A percentile compares a stretch with the other conserved stretches of the same genome.
Evolutionary conservation across 805 yeast genomes (phyloP).

Genomic region (Cyberlindnera petersonii): DNA sequence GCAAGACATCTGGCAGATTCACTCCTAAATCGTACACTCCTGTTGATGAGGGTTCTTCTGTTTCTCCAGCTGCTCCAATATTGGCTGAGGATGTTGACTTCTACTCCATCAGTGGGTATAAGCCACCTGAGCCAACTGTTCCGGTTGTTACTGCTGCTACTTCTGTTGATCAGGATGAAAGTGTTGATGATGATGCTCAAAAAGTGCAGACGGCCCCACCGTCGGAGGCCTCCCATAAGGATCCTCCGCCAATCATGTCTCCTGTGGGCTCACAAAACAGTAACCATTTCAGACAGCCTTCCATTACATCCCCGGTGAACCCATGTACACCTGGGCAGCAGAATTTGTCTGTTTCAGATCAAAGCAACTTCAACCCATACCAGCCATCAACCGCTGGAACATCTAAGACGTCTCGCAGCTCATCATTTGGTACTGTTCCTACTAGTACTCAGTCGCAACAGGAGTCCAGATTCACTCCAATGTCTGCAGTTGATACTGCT

Average conservation of each 20-base stretch:
- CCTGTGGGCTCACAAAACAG: too few species aligned
- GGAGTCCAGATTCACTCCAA: conserved; percentile 17
- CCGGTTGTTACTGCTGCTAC: conserved; percentile 1
- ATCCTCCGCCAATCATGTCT: conserved; percentile 1
- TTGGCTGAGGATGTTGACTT: conserved; percentile 20
- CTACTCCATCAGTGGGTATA: conserved; percentile 14
- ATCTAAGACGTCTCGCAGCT: conserved; percentile 7
- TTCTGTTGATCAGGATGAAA: not conserved
- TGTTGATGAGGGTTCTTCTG: not conserved
- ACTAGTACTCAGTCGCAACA: conserved; percentile 1
- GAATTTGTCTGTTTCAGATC: conserved; percentile 7
- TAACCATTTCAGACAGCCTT: conserved; percentile 5
- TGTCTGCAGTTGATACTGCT: conserved; percentile 11
- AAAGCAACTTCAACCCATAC: conserved; percentile 13
- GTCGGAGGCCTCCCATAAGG: too few species aligned
- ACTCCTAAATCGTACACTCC: conserved; percentile 18
- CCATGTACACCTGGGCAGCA: conserved; percentile 13
- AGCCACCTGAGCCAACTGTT: conserved; percentile 6
- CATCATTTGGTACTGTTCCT: conserved; percentile 7
- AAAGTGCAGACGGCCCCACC: too few species aligned
- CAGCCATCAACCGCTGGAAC: conserved; percentile 4
- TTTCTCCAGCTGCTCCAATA: conserved; percentile 4
- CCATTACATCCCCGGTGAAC: conserved; percentile 9
- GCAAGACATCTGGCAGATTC: conserved; percentile 14
- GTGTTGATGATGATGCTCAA: too few species aligned